Percentiles rank a stretch among this genome's conserved stretches.
phyloP scores from a whole-genome alignment of 2,329 filamentous ascomycete genomes.

The Microdochium paspali region DNA sequence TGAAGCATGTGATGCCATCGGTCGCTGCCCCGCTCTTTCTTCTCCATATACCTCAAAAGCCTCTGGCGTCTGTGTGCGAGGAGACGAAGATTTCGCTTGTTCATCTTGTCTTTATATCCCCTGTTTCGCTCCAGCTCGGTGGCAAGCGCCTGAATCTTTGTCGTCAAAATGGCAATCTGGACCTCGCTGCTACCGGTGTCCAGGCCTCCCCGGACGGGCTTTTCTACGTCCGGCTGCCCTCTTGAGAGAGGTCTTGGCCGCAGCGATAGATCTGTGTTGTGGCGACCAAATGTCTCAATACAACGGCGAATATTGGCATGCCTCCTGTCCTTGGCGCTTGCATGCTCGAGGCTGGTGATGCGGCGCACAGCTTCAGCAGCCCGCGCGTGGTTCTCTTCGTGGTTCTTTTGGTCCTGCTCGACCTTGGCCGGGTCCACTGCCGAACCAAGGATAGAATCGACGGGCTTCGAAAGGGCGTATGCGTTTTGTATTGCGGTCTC shows the following conservation, averaged over 20 bases:
- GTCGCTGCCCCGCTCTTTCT: conserved; percentile 82
- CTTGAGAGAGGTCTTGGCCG: conserved; percentile 46
- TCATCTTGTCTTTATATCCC: conserved; percentile 81
- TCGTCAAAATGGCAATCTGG: conserved; percentile 91
- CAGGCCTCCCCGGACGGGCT: conserved; percentile 59
- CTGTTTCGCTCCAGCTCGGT: conserved; percentile 57
- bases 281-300: conserved; percentile 80
- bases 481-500: conserved; percentile 57
- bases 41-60: conserved; percentile 75
- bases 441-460: conserved; percentile 22
- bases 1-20: conserved; percentile 82
- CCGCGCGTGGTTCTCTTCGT: conserved; percentile 50
- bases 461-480: conserved; percentile 55
- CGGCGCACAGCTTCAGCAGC: conserved; percentile 69
- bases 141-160: conserved; percentile 80
- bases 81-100: conserved; percentile 81
- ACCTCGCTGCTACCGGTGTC: conserved; percentile 96
- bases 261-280: conserved; percentile 70
- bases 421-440: conserved; percentile 29
- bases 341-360: conserved; percentile 70
- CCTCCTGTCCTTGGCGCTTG: conserved; percentile 66
- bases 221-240: conserved; percentile 28
- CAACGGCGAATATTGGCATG: conserved; percentile 79
- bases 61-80: conserved; percentile 86
- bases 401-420: conserved; percentile 24